Evolutionary conservation across 2,329 filamentous ascomycete genomes (phyloP), one percentile per base, ranked within the genome.

Genomic region (Neofusicoccum umdonicola): DNA sequence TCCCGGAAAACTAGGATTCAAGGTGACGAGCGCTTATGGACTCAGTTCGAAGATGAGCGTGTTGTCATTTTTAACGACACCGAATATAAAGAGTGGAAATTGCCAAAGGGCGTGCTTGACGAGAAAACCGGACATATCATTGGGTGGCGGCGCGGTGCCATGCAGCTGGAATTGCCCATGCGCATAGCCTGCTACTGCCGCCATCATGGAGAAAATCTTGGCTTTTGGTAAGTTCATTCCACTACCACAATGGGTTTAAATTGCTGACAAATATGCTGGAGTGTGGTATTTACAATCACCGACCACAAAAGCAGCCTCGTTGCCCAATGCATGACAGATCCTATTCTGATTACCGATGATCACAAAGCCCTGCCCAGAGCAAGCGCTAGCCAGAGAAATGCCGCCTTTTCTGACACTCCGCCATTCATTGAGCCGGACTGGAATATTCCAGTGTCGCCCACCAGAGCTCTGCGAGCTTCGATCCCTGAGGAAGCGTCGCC

Each of bases 331-430:
- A 90, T 96, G 70, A 95, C 92, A 1, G 88, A 90, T 64, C 91
- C 92, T 0, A 96, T 97, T 68, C 93, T 97, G 86, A 96, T 97
- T 68, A 97, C 93, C 0, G 93, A 97, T 75, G 93, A 97, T 72
- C 93, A 97, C 80, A 97, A 97, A 79, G 96, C 92, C 19, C 5
- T 5, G 8, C n/a, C 6, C 35, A 22, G 22, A 22, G 22, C 22
- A 22, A 1, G 3, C 22, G 22, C 22, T 22, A 22, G 22, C 3
- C 22, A 22, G 1, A 22, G 22, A 3, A 22, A 22, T 22, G 22
- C 22, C 3, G 22, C 22, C 22, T 22, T 22, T 22, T 22, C 22
- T 3, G 22, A 22, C 22, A 22, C 22, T 3, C 22, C 22, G 22
- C 22, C 22, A 22, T 22, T 22, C 22, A 22, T 22, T 22, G 22